A percentile compares a stretch with the other conserved stretches of the same genome.
Conservation (phyloP, 2,329 filamentous ascomycete species). For the Sarocladium brachiariae region DNA sequence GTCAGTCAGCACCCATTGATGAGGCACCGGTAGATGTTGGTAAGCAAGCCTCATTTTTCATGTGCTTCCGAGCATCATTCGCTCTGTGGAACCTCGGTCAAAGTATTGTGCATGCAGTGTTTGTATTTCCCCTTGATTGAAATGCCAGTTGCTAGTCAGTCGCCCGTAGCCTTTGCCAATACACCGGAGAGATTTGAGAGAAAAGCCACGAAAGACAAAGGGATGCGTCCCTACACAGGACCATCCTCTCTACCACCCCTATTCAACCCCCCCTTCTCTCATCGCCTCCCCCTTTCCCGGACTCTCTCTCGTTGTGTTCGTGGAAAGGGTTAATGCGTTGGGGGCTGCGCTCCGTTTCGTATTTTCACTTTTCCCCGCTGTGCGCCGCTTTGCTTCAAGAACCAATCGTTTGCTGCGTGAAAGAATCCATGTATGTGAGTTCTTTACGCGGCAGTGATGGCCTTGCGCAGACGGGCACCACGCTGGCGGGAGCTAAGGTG, state of each 20-base stretch:
- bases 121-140: slow-evolving; percentile 12
- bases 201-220: slow-evolving; percentile 13
- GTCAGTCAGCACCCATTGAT: too few species aligned
- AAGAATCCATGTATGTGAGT: background rate
- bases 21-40: too few species aligned
- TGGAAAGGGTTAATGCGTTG: background rate
- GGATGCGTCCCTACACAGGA: slow-evolving; percentile 4
- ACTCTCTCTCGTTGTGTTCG: background rate
- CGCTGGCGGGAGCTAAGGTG: slow-evolving; percentile 90
- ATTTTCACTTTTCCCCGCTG: slow-evolving; percentile 12
- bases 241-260: background rate
- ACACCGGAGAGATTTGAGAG: slow-evolving; percentile 11
- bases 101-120: slow-evolving; percentile 7
- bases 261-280: background rate
- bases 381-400: slow-evolving; percentile 11
- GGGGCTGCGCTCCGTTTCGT: slow-evolving; percentile 1
- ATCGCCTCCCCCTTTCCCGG: background rate
- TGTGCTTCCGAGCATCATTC: too few species aligned
- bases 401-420: slow-evolving; percentile 8
- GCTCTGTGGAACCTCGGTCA: background rate
- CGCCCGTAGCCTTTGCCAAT: slow-evolving; percentile 13
- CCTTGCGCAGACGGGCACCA: slow-evolving; percentile 59
- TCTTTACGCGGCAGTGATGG: slow-evolving; percentile 57
- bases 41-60: too few species aligned
- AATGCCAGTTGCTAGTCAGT: slow-evolving; percentile 13